Base-by-base conservation (phyloP, 78 protist genomes). In the Polysphondylium violaceum region DNA sequence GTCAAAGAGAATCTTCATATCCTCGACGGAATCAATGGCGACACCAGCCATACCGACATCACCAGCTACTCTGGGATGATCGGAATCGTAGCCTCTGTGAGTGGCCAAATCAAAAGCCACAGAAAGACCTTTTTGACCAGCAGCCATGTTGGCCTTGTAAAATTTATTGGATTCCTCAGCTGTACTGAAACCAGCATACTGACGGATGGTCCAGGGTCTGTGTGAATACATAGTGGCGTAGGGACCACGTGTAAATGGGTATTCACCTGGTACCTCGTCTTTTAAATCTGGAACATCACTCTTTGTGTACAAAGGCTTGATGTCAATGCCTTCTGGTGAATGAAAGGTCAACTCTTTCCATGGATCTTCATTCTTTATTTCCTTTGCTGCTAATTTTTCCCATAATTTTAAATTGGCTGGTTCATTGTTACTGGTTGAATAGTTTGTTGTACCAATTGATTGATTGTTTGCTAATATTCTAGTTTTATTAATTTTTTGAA, bases 31-130 rank as follows among this genome's bases (percentile, higher is more conserved):
- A 78, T 97, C 99, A 47, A 98, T 86, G 33, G 99, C 99, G 2
- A 98, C 99, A 64, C 99, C 99, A 2, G 99, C 99, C 99, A 98
- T 98, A 17, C 99, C 99, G 17, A 98, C 99, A 63, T 98, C 99
- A 38, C 99, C 99, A 5, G 17, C 17, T 21, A 98, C 99, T 14
- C 99, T 87, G 21, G 86, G 95, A 68, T 98, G 96, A 90, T 98
- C 99, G 14, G 98, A 96, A 77, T 98, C 99, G 85, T 96, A 97
- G 9, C 99, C 99, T 9, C 99, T 68, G 76, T 99, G 99, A 0
- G 99, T 99, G 12, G 99, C 98, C 14, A 99, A 94, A 59, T 98
- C 99, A 56, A 99, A 99, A 4, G 99, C 99, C 11, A 99, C 99
- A 0, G 97, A 92, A 7, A 98, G 85, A 25, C 99, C 99, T 63